These are phyloP conservation scores for Xylaria sp. DNA, from an alignment of 2,329 filamentous ascomycete genomes.

Conservation along the genomic window DNA sequence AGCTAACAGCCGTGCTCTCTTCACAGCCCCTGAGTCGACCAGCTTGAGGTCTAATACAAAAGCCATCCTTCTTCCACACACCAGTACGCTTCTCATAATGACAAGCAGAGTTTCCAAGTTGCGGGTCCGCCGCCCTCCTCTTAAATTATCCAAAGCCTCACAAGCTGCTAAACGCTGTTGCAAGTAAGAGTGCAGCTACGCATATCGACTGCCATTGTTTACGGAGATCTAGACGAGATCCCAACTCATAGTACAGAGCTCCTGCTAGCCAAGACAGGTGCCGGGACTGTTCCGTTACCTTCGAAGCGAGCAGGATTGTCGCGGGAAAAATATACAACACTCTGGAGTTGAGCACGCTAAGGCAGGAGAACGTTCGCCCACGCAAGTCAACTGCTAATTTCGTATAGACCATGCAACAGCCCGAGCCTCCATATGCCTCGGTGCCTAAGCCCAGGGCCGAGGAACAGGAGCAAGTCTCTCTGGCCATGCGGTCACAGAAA, in stretches of 20 bases:
- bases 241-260: neutral
- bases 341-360: neutral
- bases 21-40: neutral
- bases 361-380: neutral
- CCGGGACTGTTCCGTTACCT: neutral
- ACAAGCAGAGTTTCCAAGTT: neutral
- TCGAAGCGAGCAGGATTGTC: neutral
- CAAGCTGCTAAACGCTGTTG: neutral
- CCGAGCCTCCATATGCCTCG: neutral
- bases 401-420: neutral
- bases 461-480: neutral
- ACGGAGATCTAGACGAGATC: neutral
- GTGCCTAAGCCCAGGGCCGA: neutral
- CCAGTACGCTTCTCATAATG: neutral
- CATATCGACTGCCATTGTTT: neutral
- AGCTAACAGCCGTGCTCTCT: neutral
- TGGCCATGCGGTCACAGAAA: neutral
- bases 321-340: neutral
- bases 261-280: neutral
- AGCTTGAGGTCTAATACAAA: neutral
- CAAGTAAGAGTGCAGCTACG: neutral
- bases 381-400: neutral
- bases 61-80: neutral
- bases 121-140: neutral
- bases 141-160: neutral